Evolutionary conservation across 257 asterid species (phyloP).

Genomic region (Cinchona pubescens): DNA sequence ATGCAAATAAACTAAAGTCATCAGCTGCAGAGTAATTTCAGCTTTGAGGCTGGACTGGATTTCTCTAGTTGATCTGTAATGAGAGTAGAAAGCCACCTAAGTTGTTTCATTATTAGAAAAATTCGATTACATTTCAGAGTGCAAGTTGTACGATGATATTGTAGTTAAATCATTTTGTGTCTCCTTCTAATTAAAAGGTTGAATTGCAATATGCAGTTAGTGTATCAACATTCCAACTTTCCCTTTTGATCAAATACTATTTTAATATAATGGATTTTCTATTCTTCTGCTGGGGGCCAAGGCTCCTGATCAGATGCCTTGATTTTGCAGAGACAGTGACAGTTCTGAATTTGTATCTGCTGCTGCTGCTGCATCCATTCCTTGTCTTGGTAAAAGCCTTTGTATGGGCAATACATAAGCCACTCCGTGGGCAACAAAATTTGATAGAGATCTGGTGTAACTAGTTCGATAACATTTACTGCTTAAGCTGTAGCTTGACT

Average conservation of each 20-base stretch:
- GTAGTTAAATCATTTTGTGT: neutral
- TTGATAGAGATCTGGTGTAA: no score
- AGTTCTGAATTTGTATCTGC: no score
- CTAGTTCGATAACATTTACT: no score
- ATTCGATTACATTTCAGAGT: neutral
- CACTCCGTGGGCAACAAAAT: neutral
- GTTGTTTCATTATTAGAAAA: neutral
- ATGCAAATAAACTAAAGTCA: neutral
- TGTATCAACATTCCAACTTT: neutral
- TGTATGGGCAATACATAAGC: neutral
- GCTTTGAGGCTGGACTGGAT: constrained; percentile 8
- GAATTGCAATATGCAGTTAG: neutral
- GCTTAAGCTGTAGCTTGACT: no score
- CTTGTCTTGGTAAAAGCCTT: neutral
- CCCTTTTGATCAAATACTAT: no score
- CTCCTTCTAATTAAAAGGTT: neutral
- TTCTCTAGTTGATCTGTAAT: neutral
- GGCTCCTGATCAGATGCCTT: neutral
- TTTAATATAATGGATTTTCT: neutral
- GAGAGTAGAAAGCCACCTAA: neutral
- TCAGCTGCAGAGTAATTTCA: neutral
- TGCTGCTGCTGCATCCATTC: neutral
- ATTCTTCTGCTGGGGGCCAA: neutral
- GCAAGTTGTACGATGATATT: neutral
- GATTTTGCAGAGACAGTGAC: no score